Evolutionary conservation across 2,329 filamentous ascomycete genomes (phyloP), one percentile per base, ranked within the genome.

Genomic region (Alternaria longipes): DNA sequence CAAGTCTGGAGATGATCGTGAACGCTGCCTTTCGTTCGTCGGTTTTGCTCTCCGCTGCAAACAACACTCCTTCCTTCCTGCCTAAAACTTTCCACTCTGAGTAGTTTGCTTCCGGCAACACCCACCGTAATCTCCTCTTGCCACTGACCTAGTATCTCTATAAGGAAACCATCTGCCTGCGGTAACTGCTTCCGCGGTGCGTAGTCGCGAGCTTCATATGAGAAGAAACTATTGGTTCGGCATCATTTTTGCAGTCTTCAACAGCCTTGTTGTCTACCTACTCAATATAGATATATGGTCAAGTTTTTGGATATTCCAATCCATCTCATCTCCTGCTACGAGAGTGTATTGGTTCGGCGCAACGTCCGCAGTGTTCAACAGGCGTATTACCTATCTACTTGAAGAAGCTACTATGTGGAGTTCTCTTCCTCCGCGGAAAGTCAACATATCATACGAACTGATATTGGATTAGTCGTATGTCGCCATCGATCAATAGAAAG

Each of bases 321-420:
- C 32, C 22, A 9, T 18, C 34, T 36, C 20, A 3, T 1, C 14
- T 24, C 12, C 18, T 32, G 14, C 5, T 18, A 7, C 11, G 18
- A 12, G 5, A 54, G 9, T 18, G 28, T 45, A 54, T 54, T 54
- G 28, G 51, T n/a, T 36, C 28, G 38, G 54, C 51, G 8, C 11
- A 7, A 32, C 22, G 38, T 18, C 24, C 54, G 46, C 46, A 52
- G 54, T 24, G 14, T 57, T 44, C 54, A 18, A 52, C 9, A 20
- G 4, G 1, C 16, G 0, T 18, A 9, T 3, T 1, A 30, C 8
- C 8, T 16, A 44, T 5, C 32, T 44, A n/a, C 51, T 42, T 18
- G n/a, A 44, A 53, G n/a, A 20, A 28, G 53, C 4, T 12, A 24
- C 14, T 3, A 49, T 1, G 24, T 41, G n/a, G 41, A 18, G 36